Base-by-base conservation (phyloP, 129 eudicot genomes). In the Apium graveolens region DNA sequence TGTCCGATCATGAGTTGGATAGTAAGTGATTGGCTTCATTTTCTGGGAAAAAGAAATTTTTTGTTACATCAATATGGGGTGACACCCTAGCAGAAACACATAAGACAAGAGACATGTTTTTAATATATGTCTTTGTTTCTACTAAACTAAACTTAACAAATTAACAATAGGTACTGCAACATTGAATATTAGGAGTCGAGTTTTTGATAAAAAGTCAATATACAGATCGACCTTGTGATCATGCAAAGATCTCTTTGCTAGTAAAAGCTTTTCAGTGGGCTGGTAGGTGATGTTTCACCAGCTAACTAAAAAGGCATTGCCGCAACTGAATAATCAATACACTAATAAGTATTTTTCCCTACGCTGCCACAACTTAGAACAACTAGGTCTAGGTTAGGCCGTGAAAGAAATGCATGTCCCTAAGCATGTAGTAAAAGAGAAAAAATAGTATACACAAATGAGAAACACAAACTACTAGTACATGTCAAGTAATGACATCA, bases 1-100 rank as follows among this genome's bases (percentile, higher is more conserved):
- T 51, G 96, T 87, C 38, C 98, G 87, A 42, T 86, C 96, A 85
- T 93, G 98, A 81, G 98, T 93, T 34, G 96, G 98, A 80, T 82
- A 94, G 71, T 93, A 93, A 16, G 98, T 93, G 71, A 84, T 76
- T 16, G 96, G 98, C 17, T 87, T 86, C 89, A 86, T 87, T 77
- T 84, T 90, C 98, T 90, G 79, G 27, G 60, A n/a, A 79, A 80
- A 46, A 84, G 35, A 55, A 80, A 11, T 48, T 21, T 60, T 20
- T 68, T 39, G 27, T 73, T 53, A 6, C 62, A 53, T 53, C 24
- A 37, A 10, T 75, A 13, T 41, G 42, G 34, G 9, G 26, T 29
- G 68, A 6, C 27, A 53, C 62, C 60, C 73, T 8, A 27, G n/a
- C n/a, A 68, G 35, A 17, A 8, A 7, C 69, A 14, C 73, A 68